Percentiles rank a stretch among this genome's conserved stretches.
phyloP scores from a whole-genome alignment of 2,329 filamentous ascomycete genomes.

The Ceratocystiopsis sp. region DNA sequence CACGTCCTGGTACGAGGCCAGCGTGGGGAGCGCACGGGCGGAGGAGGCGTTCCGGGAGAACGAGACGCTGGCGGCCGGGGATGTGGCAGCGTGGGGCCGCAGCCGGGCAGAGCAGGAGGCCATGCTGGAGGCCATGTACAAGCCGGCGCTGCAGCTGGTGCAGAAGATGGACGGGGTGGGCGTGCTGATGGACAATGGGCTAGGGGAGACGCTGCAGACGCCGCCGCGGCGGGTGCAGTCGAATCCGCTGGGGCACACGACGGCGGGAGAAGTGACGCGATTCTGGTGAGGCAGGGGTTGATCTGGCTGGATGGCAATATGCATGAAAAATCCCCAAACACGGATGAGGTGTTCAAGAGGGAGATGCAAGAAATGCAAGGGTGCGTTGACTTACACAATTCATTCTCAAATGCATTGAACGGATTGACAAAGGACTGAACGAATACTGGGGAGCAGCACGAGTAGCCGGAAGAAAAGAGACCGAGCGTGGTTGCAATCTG shows the following conservation, averaged over 20 bases:
- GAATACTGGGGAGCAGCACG: no score
- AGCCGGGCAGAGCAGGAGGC: conserved; percentile 6
- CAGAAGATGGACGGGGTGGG: conserved; percentile 16
- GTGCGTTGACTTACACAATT: no score
- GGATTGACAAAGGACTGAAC: no score
- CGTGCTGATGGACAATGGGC: conserved; percentile 10
- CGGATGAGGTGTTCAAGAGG: no score
- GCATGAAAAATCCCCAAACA: no score
- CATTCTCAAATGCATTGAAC: no score
- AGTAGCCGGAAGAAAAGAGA: no score
- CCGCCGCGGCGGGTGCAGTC: neutral
- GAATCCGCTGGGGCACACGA: neutral
- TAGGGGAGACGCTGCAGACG: conserved; percentile 1
- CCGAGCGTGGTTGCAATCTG: no score
- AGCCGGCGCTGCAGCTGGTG: conserved; percentile 14
- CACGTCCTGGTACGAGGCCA: conserved; percentile 16
- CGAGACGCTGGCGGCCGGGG: conserved; percentile 10
- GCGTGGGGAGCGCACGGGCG: conserved; percentile 12
- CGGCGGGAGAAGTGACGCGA: neutral
- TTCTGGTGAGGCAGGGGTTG: conserved; percentile 10
- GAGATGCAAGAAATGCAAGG: no score
- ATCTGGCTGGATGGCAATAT: no score
- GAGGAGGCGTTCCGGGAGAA: conserved; percentile 14
- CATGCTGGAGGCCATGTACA: conserved; percentile 10
- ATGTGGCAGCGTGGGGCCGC: conserved; percentile 12